A percentile compares a stretch with the other conserved stretches of the same genome.
Conservation (phyloP, 2,329 filamentous ascomycete genomes). For the Incumbomyces lentus region DNA sequence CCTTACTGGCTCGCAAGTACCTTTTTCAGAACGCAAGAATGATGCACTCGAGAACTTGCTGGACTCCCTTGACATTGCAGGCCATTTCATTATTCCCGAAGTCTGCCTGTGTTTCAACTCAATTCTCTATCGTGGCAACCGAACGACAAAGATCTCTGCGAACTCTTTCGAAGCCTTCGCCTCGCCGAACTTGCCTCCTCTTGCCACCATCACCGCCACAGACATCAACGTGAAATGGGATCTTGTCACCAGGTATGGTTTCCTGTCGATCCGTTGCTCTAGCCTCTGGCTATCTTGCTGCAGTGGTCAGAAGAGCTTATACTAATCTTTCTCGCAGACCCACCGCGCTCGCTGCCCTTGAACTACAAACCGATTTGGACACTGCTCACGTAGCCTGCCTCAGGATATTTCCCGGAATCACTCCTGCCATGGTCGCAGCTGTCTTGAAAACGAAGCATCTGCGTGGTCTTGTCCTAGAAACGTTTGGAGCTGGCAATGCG, state of each 20-base stretch:
- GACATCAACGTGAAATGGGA: conserved; percentile 75
- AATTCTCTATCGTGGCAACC: conserved; percentile 77
- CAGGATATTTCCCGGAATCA: conserved; percentile 84
- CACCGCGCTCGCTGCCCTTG: conserved; percentile 62
- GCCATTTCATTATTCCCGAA: conserved; percentile 85
- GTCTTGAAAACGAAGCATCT: conserved; percentile 68
- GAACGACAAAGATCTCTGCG: conserved; percentile 78
- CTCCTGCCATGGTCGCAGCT: conserved; percentile 83
- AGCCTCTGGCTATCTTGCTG: no score
- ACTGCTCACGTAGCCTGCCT: conserved; percentile 84
- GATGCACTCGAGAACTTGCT: conserved; percentile 87
- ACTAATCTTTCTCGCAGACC: conserved; percentile 39
- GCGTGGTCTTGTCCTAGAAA: conserved; percentile 75
- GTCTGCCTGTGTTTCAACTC: conserved; percentile 92
- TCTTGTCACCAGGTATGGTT: conserved; percentile 32
- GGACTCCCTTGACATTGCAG: conserved; percentile 73
- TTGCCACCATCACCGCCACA: conserved; percentile 71
- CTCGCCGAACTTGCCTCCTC: conserved; percentile 72
- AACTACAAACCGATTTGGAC: conserved; percentile 63
- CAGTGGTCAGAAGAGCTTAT: no score
- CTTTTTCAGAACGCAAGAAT: conserved; percentile 81
- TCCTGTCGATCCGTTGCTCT: background rate
- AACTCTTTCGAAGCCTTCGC: conserved; percentile 80
- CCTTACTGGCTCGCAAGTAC: conserved; percentile 67
- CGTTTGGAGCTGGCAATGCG: conserved; percentile 86